Conservation (phyloP, 805 yeast genomes). For the Candida silvicultrix region DNA sequence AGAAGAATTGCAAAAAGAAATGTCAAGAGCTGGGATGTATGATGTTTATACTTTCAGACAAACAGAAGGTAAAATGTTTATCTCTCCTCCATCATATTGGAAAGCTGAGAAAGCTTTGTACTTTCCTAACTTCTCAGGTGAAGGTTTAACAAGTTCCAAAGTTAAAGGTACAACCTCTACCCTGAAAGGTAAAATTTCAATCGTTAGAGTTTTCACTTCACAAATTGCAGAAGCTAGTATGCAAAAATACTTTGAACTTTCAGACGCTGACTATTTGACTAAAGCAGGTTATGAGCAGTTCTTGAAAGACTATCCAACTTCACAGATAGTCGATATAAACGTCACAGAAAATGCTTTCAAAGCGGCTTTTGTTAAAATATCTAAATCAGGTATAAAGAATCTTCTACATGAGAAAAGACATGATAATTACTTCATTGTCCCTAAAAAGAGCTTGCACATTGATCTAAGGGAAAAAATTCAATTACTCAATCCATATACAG, state of each 20-base stretch:
- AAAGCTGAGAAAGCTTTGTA: slow-evolving; percentile 63
- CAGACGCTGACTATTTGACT: slow-evolving; percentile 34
- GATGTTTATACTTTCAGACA: slow-evolving; percentile 59
- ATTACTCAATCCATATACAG: slow-evolving; percentile 73
- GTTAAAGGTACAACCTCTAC: slow-evolving; percentile 26
- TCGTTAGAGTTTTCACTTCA: slow-evolving; percentile 61
- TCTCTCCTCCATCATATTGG: slow-evolving; percentile 78
- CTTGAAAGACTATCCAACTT: slow-evolving; percentile 35
- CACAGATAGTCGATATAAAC: slow-evolving; percentile 73
- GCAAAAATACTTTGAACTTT: slow-evolving; percentile 48
- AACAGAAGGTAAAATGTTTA: slow-evolving; percentile 80
- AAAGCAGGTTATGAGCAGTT: slow-evolving; percentile 36
- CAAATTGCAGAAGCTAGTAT: slow-evolving; percentile 67
- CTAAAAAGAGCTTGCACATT: slow-evolving; percentile 51
- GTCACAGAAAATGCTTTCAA: slow-evolving; percentile 71
- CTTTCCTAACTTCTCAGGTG: slow-evolving; percentile 74
- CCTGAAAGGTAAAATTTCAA: slow-evolving; percentile 46
- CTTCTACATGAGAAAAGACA: slow-evolving; percentile 43
- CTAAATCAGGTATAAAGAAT: slow-evolving; percentile 38
- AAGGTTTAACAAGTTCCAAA: slow-evolving; percentile 35
- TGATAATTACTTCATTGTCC: slow-evolving; percentile 54
- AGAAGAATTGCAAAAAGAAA: slow-evolving; percentile 52
- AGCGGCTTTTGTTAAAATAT: slow-evolving; percentile 52
- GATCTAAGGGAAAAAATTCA: slow-evolving; percentile 51
- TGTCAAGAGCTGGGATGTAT: slow-evolving; percentile 62